Evolutionary conservation across 2,329 filamentous ascomycete species (phyloP).

Genomic region (Aureobasidium melanogenum): DNA sequence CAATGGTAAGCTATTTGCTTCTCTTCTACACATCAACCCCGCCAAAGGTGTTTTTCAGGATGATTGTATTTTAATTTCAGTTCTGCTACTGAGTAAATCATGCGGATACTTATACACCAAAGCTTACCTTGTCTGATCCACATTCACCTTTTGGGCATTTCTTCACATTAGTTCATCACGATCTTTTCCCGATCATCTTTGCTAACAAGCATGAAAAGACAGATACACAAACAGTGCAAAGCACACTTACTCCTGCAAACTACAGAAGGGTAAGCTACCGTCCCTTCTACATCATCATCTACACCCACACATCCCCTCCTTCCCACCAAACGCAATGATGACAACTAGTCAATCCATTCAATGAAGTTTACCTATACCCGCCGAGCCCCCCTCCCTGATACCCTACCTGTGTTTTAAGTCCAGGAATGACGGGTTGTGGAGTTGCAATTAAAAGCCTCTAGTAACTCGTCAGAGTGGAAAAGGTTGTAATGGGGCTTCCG

Average conservation of each 20-base stretch:
- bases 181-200: not conserved
- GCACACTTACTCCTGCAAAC: not conserved
- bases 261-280: slow-evolving; percentile 14
- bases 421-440: slow-evolving; percentile 32
- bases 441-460: slow-evolving; percentile 19
- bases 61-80: slow-evolving; percentile 32
- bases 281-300: not conserved
- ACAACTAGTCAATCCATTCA: slow-evolving; percentile 33
- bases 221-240: not conserved
- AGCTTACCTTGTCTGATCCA: slow-evolving; percentile 29
- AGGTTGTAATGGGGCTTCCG: slow-evolving; percentile 25
- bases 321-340: slow-evolving; percentile 23
- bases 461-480: slow-evolving; percentile 12
- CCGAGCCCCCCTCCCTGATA: slow-evolving; percentile 30
- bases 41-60: slow-evolving; percentile 21
- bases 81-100: slow-evolving; percentile 31
- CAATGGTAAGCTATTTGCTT: slow-evolving; percentile 16
- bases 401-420: slow-evolving; percentile 23
- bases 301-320: not conserved
- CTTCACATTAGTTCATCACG: not conserved
- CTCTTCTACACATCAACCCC: not conserved
- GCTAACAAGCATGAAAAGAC: slow-evolving; percentile 1
- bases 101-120: slow-evolving; percentile 28
- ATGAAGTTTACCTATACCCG: slow-evolving; percentile 26
- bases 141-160: slow-evolving; percentile 5